A percentile compares a stretch with the other conserved stretches of the same genome.
phyloP scores from a whole-genome alignment of 2,329 filamentous ascomycete species.

The Fusarium pseudograminearum region DNA sequence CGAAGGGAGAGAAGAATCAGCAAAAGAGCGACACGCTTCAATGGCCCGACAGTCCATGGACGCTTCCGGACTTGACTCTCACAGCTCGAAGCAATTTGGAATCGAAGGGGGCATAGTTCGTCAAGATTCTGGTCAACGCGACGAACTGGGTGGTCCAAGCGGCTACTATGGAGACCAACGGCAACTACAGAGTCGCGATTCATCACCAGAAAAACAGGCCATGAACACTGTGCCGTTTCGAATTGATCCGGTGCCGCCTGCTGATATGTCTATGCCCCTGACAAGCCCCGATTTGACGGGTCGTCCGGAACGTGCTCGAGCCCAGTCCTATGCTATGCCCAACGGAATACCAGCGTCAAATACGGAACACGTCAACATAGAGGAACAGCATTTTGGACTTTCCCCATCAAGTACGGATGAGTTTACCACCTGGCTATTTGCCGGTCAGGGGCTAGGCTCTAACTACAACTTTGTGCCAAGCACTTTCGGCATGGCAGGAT shows the following conservation, averaged over 20 bases:
- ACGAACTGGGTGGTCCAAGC: slow-evolving; percentile 25
- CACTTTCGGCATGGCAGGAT: slow-evolving; percentile 41
- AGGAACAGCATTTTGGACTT: slow-evolving; percentile 46
- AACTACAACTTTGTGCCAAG: slow-evolving; percentile 44
- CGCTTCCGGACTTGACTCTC: slow-evolving; percentile 11
- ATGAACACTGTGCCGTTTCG: slow-evolving; percentile 33
- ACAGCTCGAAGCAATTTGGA: slow-evolving; percentile 10
- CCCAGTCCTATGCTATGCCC: slow-evolving; percentile 41
- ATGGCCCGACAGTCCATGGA: slow-evolving; percentile 25
- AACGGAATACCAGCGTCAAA: slow-evolving; percentile 38
- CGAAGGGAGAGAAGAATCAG: slow-evolving; percentile 40
- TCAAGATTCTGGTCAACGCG: slow-evolving; percentile 27
- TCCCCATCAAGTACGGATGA: slow-evolving; percentile 48
- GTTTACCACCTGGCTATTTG: slow-evolving; percentile 48
- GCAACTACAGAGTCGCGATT: slow-evolving; percentile 41
- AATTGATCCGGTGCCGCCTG: slow-evolving; percentile 38
- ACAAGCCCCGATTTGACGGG: slow-evolving; percentile 37
- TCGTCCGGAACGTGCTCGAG: slow-evolving; percentile 38
- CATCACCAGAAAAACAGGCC: slow-evolving; percentile 41
- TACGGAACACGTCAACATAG: slow-evolving; percentile 39
- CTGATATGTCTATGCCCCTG: slow-evolving; percentile 42
- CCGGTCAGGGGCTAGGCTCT: slow-evolving; percentile 41
- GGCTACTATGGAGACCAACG: slow-evolving; percentile 39
- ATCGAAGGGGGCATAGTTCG: slow-evolving; percentile 18
- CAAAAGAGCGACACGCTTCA: slow-evolving; percentile 27